Evolutionary conservation across 1,139 yeast genomes (phyloP), one percentile per base, ranked within the genome.

Genomic region (Kodamaea alishanica): DNA sequence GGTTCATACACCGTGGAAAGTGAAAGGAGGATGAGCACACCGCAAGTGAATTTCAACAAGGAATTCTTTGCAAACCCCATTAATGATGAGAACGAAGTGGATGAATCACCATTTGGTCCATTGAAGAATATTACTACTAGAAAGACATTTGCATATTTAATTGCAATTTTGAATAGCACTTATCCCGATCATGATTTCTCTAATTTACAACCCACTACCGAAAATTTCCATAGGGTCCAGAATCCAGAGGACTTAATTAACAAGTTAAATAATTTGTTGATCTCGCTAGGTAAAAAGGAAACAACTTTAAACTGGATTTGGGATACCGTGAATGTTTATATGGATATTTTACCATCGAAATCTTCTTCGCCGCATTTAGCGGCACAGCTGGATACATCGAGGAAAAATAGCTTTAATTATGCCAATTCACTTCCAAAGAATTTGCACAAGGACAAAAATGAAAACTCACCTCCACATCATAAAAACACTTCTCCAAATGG

Each of bases 111-210:
- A 0, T 92, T 92, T 66, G 99, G 98, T 0, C 96, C 97, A 0
- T 71, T 92, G 34, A 85, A 84, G 54, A 84, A 83, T 50, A 79
- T 84, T 5, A 80, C 95, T 1, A 84, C 95, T 26, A 76, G 96
- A 48, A 83, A 87, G 60, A 83, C 92, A 1, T 92, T 92, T 69
- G 94, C 97, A 0, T 87, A 90, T 58, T 68, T 92, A 40, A 86
- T 92, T 43, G 94, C 95, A 2, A 90, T 92, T 28, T 70, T 92
- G 39, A 92, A 92, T 60, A 87, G 95, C 8, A 83, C 95, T 1
- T 92, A 87, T 56, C 97, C 98, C 0, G 98, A 92, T 58, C 96
- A 92, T 56, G 98, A 92, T 56, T 92, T 90, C 54, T 78, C 95
- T 9, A 77, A 82, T 27, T 74, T 92, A 44, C 90, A 88, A 56